Base-by-base conservation (phyloP, 306 rosid genomes). In the Medicago arabica region DNA sequence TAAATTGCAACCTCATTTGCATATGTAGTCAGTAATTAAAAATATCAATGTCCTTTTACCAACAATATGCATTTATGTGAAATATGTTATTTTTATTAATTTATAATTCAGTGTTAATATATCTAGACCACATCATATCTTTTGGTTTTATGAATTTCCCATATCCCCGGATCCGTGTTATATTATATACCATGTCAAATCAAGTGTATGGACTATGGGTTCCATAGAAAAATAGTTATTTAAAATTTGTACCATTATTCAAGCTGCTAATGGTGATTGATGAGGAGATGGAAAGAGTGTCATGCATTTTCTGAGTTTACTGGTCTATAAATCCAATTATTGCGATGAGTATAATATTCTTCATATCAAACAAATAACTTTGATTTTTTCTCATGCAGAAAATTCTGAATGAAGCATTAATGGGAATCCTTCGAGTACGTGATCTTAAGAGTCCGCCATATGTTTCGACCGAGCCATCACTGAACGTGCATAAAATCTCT, bases 391-490 rank as follows among this genome's bases (percentile, higher is more conserved):
- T 53, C 49, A 58, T 73, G 77, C 92, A 96, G 99, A 84, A 90
- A 89, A 87, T 72, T 75, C 82, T 96, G 73, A 96, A 96, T 78
- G 98, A 96, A 59, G 99, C 98, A 51, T 78, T 96, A 81, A 96
- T 96, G 96, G 99, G 99, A 68, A 96, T 96, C 84, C 98, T 96
- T 81, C 93, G 75, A 80, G 97, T 96, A 68, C 86, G 77, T 43
- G 87, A 92, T 86, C 99, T 96, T 59, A 79, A 17, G 62, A 96
- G 97, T 83, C 99, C 99, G 9, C 99, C 99, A 66, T 96, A 96
- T 78, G 59, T 96, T 75, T 88, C 98, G 14, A 84, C 93, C 49
- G 88, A 92, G 71, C 99, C 99, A 57, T 86, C 97, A 15, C 14
- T 90, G 79, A 89, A 88, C 59, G 96, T 89, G 85, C 99, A 86